These are phyloP conservation scores for Calvatia gigantea DNA, from an alignment of 768 basidiomycete species.

Conservation along the genomic window DNA sequence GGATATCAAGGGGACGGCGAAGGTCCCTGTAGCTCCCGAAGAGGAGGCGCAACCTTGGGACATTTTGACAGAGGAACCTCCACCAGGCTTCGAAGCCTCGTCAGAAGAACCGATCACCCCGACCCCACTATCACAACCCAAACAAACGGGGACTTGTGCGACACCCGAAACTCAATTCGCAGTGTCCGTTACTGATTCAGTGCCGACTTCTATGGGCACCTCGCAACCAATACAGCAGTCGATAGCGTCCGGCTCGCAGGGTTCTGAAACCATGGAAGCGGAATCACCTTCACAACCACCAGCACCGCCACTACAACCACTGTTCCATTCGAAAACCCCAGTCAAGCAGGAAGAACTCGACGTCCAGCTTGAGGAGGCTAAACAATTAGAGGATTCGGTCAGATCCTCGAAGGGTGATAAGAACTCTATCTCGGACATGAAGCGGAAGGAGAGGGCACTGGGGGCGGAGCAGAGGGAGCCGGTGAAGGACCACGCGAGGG, in stretches of 20 bases:
- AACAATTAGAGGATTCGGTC: background rate
- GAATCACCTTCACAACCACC: background rate
- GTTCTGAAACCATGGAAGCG: background rate
- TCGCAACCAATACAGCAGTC: background rate
- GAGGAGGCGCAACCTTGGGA: background rate
- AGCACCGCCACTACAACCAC: background rate
- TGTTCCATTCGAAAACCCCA: background rate
- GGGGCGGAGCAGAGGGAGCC: background rate
- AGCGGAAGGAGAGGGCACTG: background rate
- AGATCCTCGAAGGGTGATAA: background rate
- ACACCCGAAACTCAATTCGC: too few species aligned
- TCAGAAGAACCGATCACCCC: too few species aligned
- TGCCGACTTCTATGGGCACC: background rate
- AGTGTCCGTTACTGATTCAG: background rate
- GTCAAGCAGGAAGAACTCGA: background rate
- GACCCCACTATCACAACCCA: too few species aligned
- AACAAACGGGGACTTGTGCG: too few species aligned
- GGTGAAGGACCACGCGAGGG: background rate
- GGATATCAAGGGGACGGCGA: background rate
- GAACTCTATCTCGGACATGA: background rate
- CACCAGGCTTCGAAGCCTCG: background rate
- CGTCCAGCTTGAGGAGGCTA: background rate
- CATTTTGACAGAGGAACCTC: background rate
- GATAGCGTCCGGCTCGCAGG: background rate
- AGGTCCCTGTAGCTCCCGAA: background rate